Base-by-base conservation (phyloP, 371 early-diverging fungal genomes). In the Encephalitozoon romaleae region DNA sequence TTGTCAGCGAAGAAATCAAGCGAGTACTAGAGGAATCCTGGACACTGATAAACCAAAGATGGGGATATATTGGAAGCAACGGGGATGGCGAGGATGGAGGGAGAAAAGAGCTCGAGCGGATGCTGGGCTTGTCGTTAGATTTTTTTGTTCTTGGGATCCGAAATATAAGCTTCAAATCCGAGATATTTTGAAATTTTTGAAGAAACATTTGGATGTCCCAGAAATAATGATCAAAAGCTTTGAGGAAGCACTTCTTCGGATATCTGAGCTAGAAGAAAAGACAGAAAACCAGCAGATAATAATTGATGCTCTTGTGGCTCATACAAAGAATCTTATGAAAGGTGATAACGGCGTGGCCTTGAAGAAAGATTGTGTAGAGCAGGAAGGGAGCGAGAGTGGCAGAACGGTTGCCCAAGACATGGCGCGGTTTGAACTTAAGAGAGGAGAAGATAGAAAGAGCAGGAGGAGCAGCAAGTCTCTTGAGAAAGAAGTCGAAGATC, bases 221-320 rank as follows among this genome's bases (percentile, higher is more conserved):
- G 21, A 34, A 59, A 38, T 5, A 30, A 59, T 59, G 59, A 18
- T 34, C 21, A 38, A 59, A 21, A 59, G 38, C 38, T 38, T 59
- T 32, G 38, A 59, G 18, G 30, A 59, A 15, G 59, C 59, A 21
- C 59, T 59, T 59, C 34, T n/a, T 18, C 11, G 59, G 21, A 59
- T 59, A 59, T 23, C 26, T 6, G 67, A 64, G 38, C 28, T 77
- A 2, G 67, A 77, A 52, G 45, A 43, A 34, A 38, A 69, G 53
- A 28, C 67, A 41, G 71, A 77, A 59, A 18, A 54, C 52, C 70
- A 77, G 67, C 45, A 72, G 18, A 72, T 71, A n/a, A 64, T 71
- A 49, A 77, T 77, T 26, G 26, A 63, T 23, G 65, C 54, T n/a
- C 67, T 77, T 41, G 34, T 77, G n/a, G 42, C 45, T 4, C 43